phyloP scores from a whole-genome alignment of 345 rosid species.

The Pistacia integerrima region DNA sequence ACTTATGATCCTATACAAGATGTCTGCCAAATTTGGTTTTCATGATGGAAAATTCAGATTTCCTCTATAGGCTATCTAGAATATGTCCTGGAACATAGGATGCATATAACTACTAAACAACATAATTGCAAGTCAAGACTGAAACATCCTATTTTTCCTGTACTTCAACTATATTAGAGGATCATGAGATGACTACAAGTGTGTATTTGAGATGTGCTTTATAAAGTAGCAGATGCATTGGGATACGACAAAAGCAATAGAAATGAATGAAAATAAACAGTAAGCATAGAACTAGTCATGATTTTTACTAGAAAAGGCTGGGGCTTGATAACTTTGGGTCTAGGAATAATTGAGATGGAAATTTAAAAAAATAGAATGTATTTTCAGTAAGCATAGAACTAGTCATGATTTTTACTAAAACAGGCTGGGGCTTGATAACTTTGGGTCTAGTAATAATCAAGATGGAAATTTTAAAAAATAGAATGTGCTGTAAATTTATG shows the following conservation, averaged over 20 bases:
- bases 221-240: background rate
- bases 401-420: no score
- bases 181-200: background rate
- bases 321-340: background rate
- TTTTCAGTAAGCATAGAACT: no score
- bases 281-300: background rate
- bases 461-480: background rate
- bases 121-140: background rate
- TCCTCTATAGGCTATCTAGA: background rate
- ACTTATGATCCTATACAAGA: background rate
- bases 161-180: background rate
- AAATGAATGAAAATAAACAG: background rate
- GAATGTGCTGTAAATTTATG: background rate
- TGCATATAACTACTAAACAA: background rate
- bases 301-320: background rate
- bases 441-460: background rate
- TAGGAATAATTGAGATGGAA: background rate
- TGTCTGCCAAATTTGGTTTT: background rate
- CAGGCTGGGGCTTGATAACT: background rate
- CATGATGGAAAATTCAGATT: background rate
- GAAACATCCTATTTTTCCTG: background rate
- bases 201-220: background rate
- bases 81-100: background rate
- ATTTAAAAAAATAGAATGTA: background rate
- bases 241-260: background rate